Percentiles rank a stretch among this genome's conserved stretches.
phyloP scores from a whole-genome alignment of 1,284 basidiomycete species.

The Exobasidium cylindrosporum region DNA sequence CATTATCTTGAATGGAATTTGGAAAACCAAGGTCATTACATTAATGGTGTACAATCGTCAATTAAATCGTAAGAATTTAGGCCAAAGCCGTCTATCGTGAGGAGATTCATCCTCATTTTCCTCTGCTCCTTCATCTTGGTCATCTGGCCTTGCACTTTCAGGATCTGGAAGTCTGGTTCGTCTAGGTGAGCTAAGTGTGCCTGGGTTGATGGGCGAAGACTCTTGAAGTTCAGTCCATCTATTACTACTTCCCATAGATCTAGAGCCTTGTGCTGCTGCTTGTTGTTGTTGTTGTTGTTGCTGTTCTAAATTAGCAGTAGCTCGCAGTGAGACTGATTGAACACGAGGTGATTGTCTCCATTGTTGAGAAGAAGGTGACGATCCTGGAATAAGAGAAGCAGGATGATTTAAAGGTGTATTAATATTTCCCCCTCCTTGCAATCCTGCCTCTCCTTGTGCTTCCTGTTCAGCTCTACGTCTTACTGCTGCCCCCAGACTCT shows the following conservation, averaged over 20 bases:
- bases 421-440: neutral
- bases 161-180: constrained; percentile 6
- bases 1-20: neutral
- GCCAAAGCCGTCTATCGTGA: constrained; percentile 10
- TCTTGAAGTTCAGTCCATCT: neutral
- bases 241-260: neutral
- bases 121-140: neutral
- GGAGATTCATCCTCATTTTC: constrained; percentile 3
- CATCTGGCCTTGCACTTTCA: neutral
- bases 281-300: constrained; percentile 4
- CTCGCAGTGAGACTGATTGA: constrained; percentile 1
- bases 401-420: constrained; percentile 16
- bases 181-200: neutral
- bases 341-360: constrained; percentile 15
- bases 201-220: neutral
- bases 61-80: constrained; percentile 17
- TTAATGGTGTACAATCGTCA: neutral
- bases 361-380: neutral
- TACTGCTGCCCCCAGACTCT: constrained; percentile 27
- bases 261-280: neutral
- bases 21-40: neutral
- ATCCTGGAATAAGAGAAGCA: constrained; percentile 3
- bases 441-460: constrained; percentile 10
- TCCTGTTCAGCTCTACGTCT: constrained; percentile 19
- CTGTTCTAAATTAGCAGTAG: neutral